Conservation (phyloP, 129 eudicot species). For the Pittosporum tobira region DNA sequence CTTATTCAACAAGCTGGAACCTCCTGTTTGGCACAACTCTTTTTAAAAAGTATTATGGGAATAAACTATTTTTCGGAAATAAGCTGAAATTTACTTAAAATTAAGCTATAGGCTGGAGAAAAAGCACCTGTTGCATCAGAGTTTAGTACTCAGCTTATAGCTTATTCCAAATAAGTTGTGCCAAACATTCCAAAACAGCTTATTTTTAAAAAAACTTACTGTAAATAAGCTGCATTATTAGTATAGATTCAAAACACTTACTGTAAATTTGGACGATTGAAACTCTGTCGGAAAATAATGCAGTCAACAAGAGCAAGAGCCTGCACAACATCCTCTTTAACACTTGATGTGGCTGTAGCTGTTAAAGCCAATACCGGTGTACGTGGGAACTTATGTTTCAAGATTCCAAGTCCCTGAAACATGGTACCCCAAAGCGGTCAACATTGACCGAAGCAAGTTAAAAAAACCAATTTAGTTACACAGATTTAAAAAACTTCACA, state of each 20-base stretch:
- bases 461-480: constrained; percentile 1
- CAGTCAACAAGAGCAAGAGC: constrained; percentile 97
- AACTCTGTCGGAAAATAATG: constrained; percentile 88
- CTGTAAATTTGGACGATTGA: constrained; percentile 86
- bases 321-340: constrained; percentile 98
- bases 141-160: too few relatives aligned
- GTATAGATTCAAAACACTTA: constrained; percentile 19
- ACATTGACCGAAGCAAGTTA: constrained; percentile 2
- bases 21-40: too few relatives aligned
- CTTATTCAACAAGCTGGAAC: too few relatives aligned
- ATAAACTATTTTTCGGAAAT: too few relatives aligned
- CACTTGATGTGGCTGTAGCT: constrained; percentile 95
- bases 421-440: constrained; percentile 7
- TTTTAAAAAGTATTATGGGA: too few relatives aligned
- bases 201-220: too few relatives aligned
- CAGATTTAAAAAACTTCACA: constrained; percentile 11
- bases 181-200: too few relatives aligned
- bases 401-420: constrained; percentile 90
- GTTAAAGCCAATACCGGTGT: constrained; percentile 96
- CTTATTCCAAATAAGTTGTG: too few relatives aligned
- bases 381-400: constrained; percentile 88
- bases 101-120: too few relatives aligned
- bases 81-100: too few relatives aligned
- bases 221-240: too few relatives aligned
- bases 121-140: too few relatives aligned